phyloP scores from a whole-genome alignment of 2,329 filamentous ascomycete species.

The Ophiocordyceps camponoti-floridani region DNA sequence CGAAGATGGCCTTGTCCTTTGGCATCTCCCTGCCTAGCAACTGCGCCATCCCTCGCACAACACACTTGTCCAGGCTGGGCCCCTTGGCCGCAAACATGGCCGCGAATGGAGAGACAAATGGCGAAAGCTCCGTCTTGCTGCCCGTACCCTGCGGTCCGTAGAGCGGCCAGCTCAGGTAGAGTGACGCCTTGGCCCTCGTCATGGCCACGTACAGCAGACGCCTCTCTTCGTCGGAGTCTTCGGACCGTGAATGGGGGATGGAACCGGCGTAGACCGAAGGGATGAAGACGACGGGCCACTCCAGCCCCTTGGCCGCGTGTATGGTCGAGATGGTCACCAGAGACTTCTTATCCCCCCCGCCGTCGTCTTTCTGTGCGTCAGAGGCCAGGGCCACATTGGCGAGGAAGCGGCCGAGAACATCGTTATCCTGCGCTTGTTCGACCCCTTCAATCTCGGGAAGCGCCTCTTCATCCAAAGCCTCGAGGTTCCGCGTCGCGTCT shows the following conservation, averaged over 20 bases:
- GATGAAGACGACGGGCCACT: slow-evolving; percentile 93
- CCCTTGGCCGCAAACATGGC: slow-evolving; percentile 38
- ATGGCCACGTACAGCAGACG: slow-evolving; percentile 88
- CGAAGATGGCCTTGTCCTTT: slow-evolving; percentile 32
- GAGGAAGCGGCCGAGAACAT: slow-evolving; percentile 58
- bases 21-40: slow-evolving; percentile 52
- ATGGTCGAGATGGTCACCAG: slow-evolving; percentile 89
- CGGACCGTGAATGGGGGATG: slow-evolving; percentile 74
- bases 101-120: slow-evolving; percentile 43
- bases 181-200: slow-evolving; percentile 72
- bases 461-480: slow-evolving; percentile 29
- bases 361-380: slow-evolving; percentile 49
- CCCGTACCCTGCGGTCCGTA: slow-evolving; percentile 40
- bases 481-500: slow-evolving; percentile 41
- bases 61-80: slow-evolving; percentile 45
- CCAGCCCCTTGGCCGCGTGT: slow-evolving; percentile 85
- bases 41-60: slow-evolving; percentile 48
- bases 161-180: slow-evolving; percentile 71
- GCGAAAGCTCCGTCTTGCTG: slow-evolving; percentile 48
- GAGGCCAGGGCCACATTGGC: slow-evolving; percentile 78
- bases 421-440: slow-evolving; percentile 47
- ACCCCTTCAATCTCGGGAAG: slow-evolving; percentile 54
- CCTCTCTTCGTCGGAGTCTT: slow-evolving; percentile 76
- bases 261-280: slow-evolving; percentile 79
- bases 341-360: slow-evolving; percentile 34